Percentiles rank a stretch among this genome's conserved stretches.
Evolutionary conservation across 2,329 filamentous ascomycete genomes (phyloP).

Genomic region (Grosmannia clavigera): DNA sequence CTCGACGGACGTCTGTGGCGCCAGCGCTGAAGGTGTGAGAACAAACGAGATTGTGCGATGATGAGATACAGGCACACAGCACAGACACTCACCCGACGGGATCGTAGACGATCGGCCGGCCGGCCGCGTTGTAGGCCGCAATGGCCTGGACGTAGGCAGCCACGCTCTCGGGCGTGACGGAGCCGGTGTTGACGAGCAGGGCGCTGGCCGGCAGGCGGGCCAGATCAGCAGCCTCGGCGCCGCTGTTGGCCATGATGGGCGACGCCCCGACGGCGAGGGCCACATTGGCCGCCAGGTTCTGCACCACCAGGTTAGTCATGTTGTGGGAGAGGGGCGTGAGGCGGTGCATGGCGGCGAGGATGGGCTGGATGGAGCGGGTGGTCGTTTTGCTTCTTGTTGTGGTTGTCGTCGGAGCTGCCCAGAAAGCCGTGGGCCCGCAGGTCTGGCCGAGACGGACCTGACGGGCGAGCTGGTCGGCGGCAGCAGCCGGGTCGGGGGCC

Average conservation of each 20-base stretch:
- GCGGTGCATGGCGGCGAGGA: conserved; percentile 49
- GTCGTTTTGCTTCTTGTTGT: not conserved
- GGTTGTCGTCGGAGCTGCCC: not conserved
- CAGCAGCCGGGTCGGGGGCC: conserved; percentile 51
- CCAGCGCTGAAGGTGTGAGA: conserved; percentile 43
- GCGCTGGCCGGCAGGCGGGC: conserved; percentile 56
- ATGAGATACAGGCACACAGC: not conserved
- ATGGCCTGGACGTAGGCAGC: conserved; percentile 62
- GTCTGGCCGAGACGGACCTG: conserved; percentile 31
- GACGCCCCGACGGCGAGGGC: conserved; percentile 74
- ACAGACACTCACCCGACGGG: conserved; percentile 57
- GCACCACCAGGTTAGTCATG: conserved; percentile 94
- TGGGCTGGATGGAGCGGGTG: conserved; percentile 15
- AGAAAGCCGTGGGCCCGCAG: conserved; percentile 6
- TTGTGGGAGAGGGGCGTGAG: conserved; percentile 74
- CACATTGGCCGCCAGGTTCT: conserved; percentile 89
- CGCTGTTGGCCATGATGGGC: conserved; percentile 89
- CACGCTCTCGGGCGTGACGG: conserved; percentile 64
- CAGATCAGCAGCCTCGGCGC: conserved; percentile 71
- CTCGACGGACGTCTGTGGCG: conserved; percentile 61
- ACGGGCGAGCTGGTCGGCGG: conserved; percentile 44
- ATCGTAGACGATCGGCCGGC: conserved; percentile 70
- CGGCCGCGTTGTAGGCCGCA: conserved; percentile 65
- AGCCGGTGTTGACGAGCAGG: conserved; percentile 92
- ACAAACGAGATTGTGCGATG: not conserved